Percentiles rank a stretch among this genome's conserved stretches.
These are phyloP conservation scores for Cryptococcus sp. DNA, from an alignment of 1,284 basidiomycete species.

Conservation along the genomic window DNA sequence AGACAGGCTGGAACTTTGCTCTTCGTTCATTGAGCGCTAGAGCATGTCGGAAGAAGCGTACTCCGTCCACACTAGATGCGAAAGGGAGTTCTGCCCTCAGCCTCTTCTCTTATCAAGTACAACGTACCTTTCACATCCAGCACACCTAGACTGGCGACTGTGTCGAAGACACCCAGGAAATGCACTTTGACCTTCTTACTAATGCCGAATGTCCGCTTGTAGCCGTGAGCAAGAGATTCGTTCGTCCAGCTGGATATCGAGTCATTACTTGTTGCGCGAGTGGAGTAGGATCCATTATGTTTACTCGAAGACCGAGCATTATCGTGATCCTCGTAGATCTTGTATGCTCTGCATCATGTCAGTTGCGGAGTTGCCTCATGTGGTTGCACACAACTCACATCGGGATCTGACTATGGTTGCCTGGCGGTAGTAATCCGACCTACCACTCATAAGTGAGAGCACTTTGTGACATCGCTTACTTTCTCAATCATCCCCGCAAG, in stretches of 20 bases:
- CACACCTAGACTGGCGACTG: slow-evolving; percentile 22
- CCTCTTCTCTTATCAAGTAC: neutral
- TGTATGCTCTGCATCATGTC: slow-evolving; percentile 31
- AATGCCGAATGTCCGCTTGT: slow-evolving; percentile 29
- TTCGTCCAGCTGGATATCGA: neutral
- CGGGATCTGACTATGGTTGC: slow-evolving; percentile 39
- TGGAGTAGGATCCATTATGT: too few species aligned
- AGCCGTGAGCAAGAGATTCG: slow-evolving; percentile 13
- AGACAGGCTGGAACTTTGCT: slow-evolving; percentile 44
- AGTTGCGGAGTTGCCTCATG: neutral
- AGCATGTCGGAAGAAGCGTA: slow-evolving; percentile 48
- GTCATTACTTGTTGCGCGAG: too few species aligned
- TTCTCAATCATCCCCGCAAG: slow-evolving; percentile 51
- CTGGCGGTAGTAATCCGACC: slow-evolving; percentile 44
- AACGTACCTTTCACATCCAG: slow-evolving; percentile 3
- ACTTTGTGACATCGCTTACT: slow-evolving; percentile 8
- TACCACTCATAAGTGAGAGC: slow-evolving; percentile 2
- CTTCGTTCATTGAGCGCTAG: slow-evolving; percentile 48
- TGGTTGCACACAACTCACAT: slow-evolving; percentile 17
- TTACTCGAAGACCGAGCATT: neutral
- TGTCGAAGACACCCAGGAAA: slow-evolving; percentile 43
- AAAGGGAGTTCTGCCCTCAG: slow-evolving; percentile 25
- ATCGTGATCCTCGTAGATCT: slow-evolving; percentile 31
- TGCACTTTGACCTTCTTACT: slow-evolving; percentile 36
- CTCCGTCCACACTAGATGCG: slow-evolving; percentile 24